These are phyloP conservation scores for Mycena filopes DNA, from an alignment of 768 basidiomycete species.

Conservation along the genomic window DNA sequence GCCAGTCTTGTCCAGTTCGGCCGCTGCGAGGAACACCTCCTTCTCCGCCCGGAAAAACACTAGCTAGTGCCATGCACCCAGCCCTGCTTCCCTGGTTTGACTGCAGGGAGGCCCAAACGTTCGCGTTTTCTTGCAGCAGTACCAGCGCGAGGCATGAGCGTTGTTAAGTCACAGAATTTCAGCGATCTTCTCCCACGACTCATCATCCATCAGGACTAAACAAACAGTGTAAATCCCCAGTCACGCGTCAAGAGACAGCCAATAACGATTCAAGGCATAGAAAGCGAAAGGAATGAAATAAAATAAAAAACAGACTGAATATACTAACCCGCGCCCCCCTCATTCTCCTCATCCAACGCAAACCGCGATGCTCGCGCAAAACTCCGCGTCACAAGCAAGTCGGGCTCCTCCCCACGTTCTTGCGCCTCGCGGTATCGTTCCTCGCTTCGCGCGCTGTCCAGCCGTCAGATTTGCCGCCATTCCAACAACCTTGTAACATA, in stretches of 20 bases:
- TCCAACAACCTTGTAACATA: not conserved
- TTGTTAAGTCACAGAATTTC: not conserved
- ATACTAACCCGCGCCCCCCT: not conserved
- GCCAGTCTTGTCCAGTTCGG: no score
- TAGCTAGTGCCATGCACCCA: constrained; percentile 14
- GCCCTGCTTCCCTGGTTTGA: not conserved
- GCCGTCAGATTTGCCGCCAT: not conserved
- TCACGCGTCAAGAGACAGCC: no score
- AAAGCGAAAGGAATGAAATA: not conserved
- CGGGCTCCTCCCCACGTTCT: constrained; percentile 7
- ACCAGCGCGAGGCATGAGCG: not conserved
- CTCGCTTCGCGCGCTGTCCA: not conserved
- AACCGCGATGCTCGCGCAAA: not conserved
- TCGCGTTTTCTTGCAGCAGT: not conserved
- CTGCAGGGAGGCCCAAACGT: not conserved
- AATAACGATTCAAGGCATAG: no score
- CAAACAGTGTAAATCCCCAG: no score
- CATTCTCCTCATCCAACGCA: not conserved
- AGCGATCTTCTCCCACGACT: not conserved
- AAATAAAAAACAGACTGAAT: not conserved
- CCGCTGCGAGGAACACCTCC: no score
- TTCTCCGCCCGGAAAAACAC: not conserved
- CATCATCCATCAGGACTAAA: no score
- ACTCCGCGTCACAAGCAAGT: not conserved
- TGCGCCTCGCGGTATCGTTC: not conserved